Evolutionary conservation across 2,329 filamentous ascomycete genomes (phyloP).

Genomic region (Fusarium goolgardi): DNA sequence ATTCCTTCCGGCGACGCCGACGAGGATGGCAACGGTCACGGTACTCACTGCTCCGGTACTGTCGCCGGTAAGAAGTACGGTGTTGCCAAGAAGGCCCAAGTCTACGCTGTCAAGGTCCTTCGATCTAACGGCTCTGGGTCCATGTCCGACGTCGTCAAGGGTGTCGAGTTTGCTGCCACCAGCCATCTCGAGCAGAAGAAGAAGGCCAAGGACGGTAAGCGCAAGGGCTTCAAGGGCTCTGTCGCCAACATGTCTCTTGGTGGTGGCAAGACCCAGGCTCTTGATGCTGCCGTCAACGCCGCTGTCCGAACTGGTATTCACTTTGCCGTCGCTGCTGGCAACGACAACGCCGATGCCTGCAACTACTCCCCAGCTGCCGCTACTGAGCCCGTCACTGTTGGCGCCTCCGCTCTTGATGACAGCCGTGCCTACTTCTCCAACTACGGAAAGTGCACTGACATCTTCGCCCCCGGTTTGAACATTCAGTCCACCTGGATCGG

Average conservation of each 20-base stretch:
- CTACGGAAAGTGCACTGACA: conserved; percentile 99
- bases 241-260: conserved; percentile 99
- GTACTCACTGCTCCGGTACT: conserved; percentile 98
- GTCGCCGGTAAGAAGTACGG: conserved; percentile 98
- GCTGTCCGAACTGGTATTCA: conserved; percentile 92
- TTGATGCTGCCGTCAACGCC: conserved; percentile 93
- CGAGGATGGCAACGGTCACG: conserved; percentile 95
- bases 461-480: conserved; percentile 97
- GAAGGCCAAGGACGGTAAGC: conserved; percentile 85
- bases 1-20: conserved; percentile 88
- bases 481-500: conserved; percentile 99
- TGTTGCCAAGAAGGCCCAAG: conserved; percentile 97
- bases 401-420: conserved; percentile 91
- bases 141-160: conserved; percentile 99
- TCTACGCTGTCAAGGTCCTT: conserved; percentile 98
- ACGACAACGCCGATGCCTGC: conserved; percentile 99
- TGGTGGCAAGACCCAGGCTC: conserved; percentile 92
- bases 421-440: conserved; percentile 99
- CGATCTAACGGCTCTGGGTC: conserved; percentile 96
- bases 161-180: conserved; percentile 92
- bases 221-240: conserved; percentile 98
- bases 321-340: conserved; percentile 98
- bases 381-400: conserved; percentile 91
- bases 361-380: conserved; percentile 98
- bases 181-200: conserved; percentile 80